These are phyloP conservation scores for Citrullus mucosospermus DNA, from an alignment of 306 rosid genomes.

Conservation along the genomic window DNA sequence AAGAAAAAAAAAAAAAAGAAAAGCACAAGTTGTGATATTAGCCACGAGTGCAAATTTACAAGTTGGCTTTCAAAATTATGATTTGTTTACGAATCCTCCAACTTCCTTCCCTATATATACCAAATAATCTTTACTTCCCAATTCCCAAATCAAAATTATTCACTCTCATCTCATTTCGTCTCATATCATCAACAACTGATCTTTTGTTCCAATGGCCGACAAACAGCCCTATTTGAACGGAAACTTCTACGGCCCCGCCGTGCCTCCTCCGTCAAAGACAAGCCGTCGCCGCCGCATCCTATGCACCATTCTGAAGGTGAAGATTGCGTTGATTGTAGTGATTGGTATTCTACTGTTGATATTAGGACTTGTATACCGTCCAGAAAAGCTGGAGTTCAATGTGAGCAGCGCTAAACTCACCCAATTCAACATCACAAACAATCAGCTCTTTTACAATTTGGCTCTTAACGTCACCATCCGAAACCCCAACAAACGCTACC, in stretches of 20 bases:
- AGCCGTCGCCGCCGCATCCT: conserved; percentile 17
- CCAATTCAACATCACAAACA: conserved; percentile 10
- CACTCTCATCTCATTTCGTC: background rate
- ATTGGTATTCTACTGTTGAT: conserved; percentile 8
- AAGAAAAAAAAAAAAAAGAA: background rate
- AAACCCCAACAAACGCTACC: conserved; percentile 14
- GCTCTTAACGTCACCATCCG: conserved; percentile 8
- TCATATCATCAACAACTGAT: too few relatives aligned
- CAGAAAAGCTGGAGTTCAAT: conserved; percentile 12
- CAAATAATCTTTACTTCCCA: background rate
- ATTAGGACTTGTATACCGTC: conserved; percentile 18
- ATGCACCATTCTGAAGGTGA: background rate
- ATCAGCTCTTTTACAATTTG: conserved; percentile 12
- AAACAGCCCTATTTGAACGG: conserved; percentile 1
- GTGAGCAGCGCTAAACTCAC: conserved; percentile 19
- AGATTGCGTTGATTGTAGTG: conserved; percentile 8
- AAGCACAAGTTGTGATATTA: background rate
- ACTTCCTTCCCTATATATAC: background rate
- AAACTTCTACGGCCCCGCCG: conserved; percentile 9
- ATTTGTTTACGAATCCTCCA: background rate
- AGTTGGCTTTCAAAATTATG: background rate
- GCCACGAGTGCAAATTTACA: background rate
- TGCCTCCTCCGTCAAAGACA: background rate
- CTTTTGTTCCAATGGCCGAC: background rate
- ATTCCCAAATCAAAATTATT: background rate